Evolutionary conservation across 495 filamentous ascomycete genomes (phyloP), one percentile per base, ranked within the genome.

Genomic region (Talaromyces trachyspermus): DNA sequence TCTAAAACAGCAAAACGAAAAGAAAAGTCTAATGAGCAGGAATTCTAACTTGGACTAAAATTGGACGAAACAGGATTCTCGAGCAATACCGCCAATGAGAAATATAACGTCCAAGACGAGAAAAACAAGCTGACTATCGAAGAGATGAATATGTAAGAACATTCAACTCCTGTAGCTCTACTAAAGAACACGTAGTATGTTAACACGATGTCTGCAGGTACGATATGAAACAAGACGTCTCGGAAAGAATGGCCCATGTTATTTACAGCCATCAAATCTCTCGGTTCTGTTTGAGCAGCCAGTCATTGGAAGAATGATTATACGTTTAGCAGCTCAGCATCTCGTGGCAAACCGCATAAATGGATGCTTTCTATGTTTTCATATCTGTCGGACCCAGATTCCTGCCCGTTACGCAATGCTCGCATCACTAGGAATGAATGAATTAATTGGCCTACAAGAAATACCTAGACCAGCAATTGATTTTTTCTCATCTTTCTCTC

Each of bases 121-220:
- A 68, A 70, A 49, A 61, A 67, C 38, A 70, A 71, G 23, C 49
- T 76, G n/a, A 76, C 71, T 0, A 72, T 75, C 27, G 71, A 75
- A 48, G 71, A 76, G 41, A 76, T 76, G 70, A 75, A 76, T 42
- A 55, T 56, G 68, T 73, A 54, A 61, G 71, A 64, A 2, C 8
- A 12, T 14, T 14, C 3, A 1, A 14, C 3, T 15, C 1, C 19
- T 30, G 24, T 29, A 9, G 6, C 5, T 14, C 1, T 19, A 3
- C 15, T 26, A n/a, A n/a, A n/a, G 20, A 11, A 15, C 20, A 29
- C 19, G 22, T n/a, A 17, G 11, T 20, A 23, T 33, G 9, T 50
- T 61, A 46, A 61, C 37, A 30, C 15, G 15, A 2, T 8, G 17
- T 45, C 7, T 24, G 1, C 41, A 73, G 63, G 23, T 76, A 75